These are phyloP conservation scores for Aspergillus carbonarius DNA, from an alignment of 2,329 filamentous ascomycete genomes.

Conservation along the genomic window DNA sequence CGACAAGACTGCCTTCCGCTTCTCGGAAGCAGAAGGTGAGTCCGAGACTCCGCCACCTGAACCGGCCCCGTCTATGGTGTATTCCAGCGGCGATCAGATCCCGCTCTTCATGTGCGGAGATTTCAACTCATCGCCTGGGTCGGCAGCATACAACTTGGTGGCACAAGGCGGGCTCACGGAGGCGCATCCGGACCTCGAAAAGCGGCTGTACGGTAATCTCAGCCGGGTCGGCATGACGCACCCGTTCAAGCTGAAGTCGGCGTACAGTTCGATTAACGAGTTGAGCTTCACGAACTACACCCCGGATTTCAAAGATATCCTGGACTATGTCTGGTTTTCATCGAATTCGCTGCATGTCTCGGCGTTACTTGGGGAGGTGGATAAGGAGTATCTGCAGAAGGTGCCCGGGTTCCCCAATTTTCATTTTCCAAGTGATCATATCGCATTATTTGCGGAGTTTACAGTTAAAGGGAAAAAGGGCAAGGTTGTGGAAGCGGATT, in stretches of 20 bases:
- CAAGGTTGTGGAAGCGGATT: slow-evolving; percentile 65
- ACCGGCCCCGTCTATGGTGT: slow-evolving; percentile 80
- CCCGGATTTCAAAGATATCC: slow-evolving; percentile 83
- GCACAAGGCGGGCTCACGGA: slow-evolving; percentile 74
- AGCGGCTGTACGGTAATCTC: slow-evolving; percentile 87
- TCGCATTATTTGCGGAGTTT: slow-evolving; percentile 86
- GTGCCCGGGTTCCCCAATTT: slow-evolving; percentile 92
- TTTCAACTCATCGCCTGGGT: slow-evolving; percentile 87
- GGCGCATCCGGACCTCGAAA: slow-evolving; percentile 75
- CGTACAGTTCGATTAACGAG: slow-evolving; percentile 81
- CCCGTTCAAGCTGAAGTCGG: slow-evolving; percentile 88
- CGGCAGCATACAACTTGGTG: slow-evolving; percentile 88
- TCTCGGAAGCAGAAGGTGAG: slow-evolving; percentile 50
- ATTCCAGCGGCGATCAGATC: slow-evolving; percentile 80
- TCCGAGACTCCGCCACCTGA: slow-evolving; percentile 50
- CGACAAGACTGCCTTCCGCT: slow-evolving; percentile 65
- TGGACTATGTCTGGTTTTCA: slow-evolving; percentile 98
- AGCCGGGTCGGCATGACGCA: slow-evolving; percentile 90
- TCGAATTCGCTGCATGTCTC: slow-evolving; percentile 84
- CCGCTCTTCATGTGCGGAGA: slow-evolving; percentile 91
- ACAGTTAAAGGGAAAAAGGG: slow-evolving; percentile 85
- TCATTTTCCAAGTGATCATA: slow-evolving; percentile 90
- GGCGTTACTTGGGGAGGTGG: slow-evolving; percentile 80
- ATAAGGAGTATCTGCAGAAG: slow-evolving; percentile 77
- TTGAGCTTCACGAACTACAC: slow-evolving; percentile 96